These are phyloP conservation scores for Desmodesmus armatus DNA, from an alignment of 139 green algal genomes.

Conservation along the genomic window DNA sequence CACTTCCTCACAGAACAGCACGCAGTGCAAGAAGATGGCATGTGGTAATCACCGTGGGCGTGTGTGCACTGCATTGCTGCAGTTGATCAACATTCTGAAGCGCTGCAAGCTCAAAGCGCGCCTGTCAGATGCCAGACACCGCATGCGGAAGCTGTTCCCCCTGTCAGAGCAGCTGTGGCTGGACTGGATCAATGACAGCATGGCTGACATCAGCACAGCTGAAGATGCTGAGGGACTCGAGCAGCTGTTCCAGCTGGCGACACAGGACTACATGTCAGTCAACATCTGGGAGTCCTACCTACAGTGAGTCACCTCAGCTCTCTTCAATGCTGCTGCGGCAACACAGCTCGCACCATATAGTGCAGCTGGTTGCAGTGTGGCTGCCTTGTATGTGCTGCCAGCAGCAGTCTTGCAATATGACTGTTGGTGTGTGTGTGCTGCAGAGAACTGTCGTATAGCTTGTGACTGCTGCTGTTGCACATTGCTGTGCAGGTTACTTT, in stretches of 20 bases:
- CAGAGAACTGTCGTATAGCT: too few species aligned
- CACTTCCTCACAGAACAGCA: neutral
- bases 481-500: neutral
- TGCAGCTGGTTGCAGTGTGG: too few species aligned
- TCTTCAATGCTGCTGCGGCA: neutral
- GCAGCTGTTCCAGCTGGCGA: constrained; percentile 63
- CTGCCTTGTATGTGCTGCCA: neutral
- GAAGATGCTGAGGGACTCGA: constrained; percentile 56
- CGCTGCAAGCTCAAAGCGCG: constrained; percentile 65
- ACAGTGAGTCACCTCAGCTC: constrained; percentile 18
- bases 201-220: constrained; percentile 34
- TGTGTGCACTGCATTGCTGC: neutral
- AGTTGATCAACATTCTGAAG: constrained; percentile 77
- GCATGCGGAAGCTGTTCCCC: constrained; percentile 78
- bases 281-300: constrained; percentile 79
- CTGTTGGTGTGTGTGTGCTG: too few species aligned
- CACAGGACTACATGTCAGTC: constrained; percentile 84
- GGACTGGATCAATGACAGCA: constrained; percentile 87
- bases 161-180: constrained; percentile 85
- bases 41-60: neutral
- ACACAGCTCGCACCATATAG: neutral
- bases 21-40: neutral
- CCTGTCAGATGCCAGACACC: constrained; percentile 66
- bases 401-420: neutral
- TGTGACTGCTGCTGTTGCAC: too few species aligned